Evolutionary conservation across 1,284 basidiomycete genomes (phyloP).

Genomic region (Volvariella volvacea): DNA sequence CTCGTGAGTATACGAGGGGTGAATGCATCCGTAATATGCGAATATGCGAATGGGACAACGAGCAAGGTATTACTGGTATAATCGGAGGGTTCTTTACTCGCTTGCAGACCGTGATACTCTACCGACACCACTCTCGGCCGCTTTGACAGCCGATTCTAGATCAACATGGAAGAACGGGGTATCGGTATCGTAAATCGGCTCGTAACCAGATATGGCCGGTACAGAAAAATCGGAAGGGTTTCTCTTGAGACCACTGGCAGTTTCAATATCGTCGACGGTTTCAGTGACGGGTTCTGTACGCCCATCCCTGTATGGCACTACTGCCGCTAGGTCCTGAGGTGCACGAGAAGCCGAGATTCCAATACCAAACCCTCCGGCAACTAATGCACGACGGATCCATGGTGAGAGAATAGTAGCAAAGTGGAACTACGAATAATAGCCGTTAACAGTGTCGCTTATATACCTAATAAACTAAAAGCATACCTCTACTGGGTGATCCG

Average conservation of each 20-base stretch:
- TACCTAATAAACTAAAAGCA: conserved; percentile 10
- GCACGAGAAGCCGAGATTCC: conserved; percentile 36
- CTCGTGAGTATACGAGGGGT: too few species aligned
- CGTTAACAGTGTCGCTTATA: background rate
- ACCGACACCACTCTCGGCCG: conserved; percentile 47
- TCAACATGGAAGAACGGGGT: conserved; percentile 91
- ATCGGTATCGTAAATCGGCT: conserved; percentile 41
- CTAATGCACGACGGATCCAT: conserved; percentile 87
- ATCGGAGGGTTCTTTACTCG: too few species aligned
- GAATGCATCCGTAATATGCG: too few species aligned
- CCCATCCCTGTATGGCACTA: conserved; percentile 56
- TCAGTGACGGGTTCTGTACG: conserved; percentile 17
- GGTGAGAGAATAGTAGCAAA: conserved; percentile 87
- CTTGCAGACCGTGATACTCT: conserved; percentile 3
- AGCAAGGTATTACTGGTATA: too few species aligned
- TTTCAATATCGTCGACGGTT: conserved; percentile 1
- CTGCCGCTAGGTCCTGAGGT: conserved; percentile 65
- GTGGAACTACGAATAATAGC: conserved; percentile 55
- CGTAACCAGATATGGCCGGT: conserved; percentile 13
- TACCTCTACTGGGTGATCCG: conserved; percentile 75
- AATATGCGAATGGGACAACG: too few species aligned
- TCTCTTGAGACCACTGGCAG: conserved; percentile 30
- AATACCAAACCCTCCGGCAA: conserved; percentile 83
- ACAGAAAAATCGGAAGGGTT: conserved; percentile 24
- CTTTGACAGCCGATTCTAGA: conserved; percentile 62